phyloP scores from a whole-genome alignment of 176 grass and related monocot genomes.

The Poa pratensis region DNA sequence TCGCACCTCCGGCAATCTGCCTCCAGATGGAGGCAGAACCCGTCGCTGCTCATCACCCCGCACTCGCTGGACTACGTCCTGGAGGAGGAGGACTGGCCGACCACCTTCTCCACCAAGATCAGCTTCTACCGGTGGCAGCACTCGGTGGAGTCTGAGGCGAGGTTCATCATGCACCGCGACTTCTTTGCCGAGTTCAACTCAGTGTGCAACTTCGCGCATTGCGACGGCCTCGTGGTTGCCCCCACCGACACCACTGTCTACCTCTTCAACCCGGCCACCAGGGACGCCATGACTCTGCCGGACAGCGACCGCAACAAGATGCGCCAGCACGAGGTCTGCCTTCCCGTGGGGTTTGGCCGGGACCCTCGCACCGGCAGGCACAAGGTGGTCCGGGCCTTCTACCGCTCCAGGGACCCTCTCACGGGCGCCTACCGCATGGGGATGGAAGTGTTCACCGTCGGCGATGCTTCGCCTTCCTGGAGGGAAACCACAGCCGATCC shows the following conservation, averaged over 20 bases:
- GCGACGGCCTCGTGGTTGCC: slow-evolving; percentile 22
- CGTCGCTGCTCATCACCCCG: background rate
- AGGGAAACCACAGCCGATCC: background rate
- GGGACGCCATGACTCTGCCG: background rate
- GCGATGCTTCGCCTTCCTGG: background rate
- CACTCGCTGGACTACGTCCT: background rate
- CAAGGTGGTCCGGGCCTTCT: slow-evolving; percentile 6
- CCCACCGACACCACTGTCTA: background rate
- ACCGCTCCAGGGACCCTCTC: slow-evolving; percentile 7
- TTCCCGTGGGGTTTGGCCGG: background rate
- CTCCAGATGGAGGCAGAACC: background rate
- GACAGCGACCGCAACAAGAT: background rate
- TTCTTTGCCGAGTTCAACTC: background rate
- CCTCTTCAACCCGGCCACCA: slow-evolving; percentile 24
- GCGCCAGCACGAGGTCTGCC: background rate
- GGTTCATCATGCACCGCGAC: fast-evolving
- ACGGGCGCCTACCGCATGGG: background rate
- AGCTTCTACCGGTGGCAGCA: background rate
- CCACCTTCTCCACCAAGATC: background rate
- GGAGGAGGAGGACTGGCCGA: background rate
- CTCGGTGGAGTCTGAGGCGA: background rate
- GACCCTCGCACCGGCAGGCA: slow-evolving; percentile 4
- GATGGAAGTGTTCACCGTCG: slow-evolving; percentile 1
- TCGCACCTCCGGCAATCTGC: background rate
- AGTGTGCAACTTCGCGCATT: background rate